phyloP scores from a whole-genome alignment of 179 eudicot species.

The Pouteria campechiana region DNA sequence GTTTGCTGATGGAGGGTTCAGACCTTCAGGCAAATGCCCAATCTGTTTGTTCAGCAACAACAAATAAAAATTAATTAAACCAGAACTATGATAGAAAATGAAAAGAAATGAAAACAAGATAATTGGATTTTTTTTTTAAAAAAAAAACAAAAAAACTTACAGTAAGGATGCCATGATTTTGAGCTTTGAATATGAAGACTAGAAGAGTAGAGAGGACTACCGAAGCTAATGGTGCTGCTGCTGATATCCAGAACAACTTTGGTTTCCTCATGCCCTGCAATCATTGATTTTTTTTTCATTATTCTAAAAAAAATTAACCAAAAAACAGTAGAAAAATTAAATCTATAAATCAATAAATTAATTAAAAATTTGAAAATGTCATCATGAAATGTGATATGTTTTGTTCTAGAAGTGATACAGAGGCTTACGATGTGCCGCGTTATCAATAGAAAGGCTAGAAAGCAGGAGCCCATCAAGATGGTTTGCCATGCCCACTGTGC shows the following conservation, averaged over 20 bases:
- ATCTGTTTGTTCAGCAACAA: slow-evolving; percentile 24
- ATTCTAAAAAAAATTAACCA: neutral
- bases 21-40: slow-evolving; percentile 75
- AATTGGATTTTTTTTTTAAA: neutral
- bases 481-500: slow-evolving; percentile 76
- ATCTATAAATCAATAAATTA: neutral
- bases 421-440: slow-evolving; percentile 53
- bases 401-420: neutral
- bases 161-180: slow-evolving; percentile 36
- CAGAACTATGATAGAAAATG: neutral
- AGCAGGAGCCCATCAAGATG: slow-evolving; percentile 50
- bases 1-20: slow-evolving; percentile 83
- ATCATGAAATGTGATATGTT: too few species aligned
- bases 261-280: slow-evolving; percentile 63
- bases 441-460: slow-evolving; percentile 44
- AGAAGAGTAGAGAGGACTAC: slow-evolving; percentile 69
- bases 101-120: neutral
- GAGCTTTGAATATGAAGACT: slow-evolving; percentile 50
- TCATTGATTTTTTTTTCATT: neutral
- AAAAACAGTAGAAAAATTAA: neutral
- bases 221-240: slow-evolving; percentile 84
- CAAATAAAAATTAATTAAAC: neutral
- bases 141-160: slow-evolving; percentile 72
- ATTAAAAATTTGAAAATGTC: too few species aligned
- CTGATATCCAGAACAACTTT: slow-evolving; percentile 84